phyloP scores from a whole-genome alignment of 2,329 filamentous ascomycete genomes.

The Neoarthrinium moseri region DNA sequence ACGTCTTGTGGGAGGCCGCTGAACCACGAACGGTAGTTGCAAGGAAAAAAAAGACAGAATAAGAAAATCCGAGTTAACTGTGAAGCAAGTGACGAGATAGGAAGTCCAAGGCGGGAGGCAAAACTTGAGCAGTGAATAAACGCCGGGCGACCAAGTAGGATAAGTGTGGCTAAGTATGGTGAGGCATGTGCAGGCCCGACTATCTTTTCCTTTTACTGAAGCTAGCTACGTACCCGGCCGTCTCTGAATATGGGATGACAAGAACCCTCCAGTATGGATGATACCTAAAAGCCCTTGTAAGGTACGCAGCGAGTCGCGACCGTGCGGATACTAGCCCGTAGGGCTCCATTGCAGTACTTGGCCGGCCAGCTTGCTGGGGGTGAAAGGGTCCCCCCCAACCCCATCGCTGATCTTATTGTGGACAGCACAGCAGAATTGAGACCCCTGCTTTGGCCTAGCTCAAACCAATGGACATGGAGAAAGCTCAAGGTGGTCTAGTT shows the following conservation, averaged over 20 bases:
- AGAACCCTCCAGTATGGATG: not conserved
- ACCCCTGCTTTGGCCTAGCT: not conserved
- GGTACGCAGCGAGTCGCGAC: conserved; percentile 7
- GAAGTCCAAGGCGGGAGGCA: conserved; percentile 6
- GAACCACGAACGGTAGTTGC: no score
- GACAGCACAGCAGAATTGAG: conserved; percentile 1
- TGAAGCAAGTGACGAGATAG: not conserved
- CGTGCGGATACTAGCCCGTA: conserved; percentile 4
- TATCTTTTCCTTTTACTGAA: conserved; percentile 6
- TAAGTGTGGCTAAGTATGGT: conserved; percentile 1
- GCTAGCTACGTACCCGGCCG: conserved; percentile 1
- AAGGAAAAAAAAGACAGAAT: no score
- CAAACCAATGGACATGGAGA: not conserved
- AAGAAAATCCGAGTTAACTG: no score
- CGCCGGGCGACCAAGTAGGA: not conserved
- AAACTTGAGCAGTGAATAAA: no score
- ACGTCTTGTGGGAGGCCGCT: conserved; percentile 7
- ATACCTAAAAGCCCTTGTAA: conserved; percentile 2
- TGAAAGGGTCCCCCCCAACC: not conserved
- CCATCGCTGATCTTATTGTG: conserved; percentile 3
- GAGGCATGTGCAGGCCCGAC: conserved; percentile 3
- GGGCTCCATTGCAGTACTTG: conserved; percentile 7
- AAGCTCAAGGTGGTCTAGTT: not conserved
- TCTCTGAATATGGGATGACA: conserved; percentile 3
- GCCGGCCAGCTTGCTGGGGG: conserved; percentile 1